Percentiles rank a stretch among this genome's conserved stretches.
Evolutionary conservation across 495 filamentous ascomycete species (phyloP).

Genomic region (Sabuloglossum arenarium): DNA sequence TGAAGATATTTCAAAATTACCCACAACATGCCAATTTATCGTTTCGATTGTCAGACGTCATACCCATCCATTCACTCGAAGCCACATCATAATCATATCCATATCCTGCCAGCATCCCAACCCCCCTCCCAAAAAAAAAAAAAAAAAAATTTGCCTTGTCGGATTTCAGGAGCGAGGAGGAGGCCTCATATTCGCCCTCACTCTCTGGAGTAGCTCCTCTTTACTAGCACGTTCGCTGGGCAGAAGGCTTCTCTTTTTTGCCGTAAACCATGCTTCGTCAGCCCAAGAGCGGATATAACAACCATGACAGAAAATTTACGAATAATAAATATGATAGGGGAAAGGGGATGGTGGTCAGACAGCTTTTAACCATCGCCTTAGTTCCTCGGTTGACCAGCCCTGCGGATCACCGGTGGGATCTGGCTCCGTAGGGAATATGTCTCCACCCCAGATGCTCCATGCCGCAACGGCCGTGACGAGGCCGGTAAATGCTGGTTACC

Average conservation of each 20-base stretch:
- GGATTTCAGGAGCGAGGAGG: conserved; percentile 10
- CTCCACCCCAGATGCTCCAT: conserved; percentile 67
- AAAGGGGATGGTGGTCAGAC: conserved; percentile 28
- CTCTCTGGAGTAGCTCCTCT: conserved; percentile 58
- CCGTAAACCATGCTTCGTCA: not conserved
- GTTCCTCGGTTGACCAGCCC: conserved; percentile 12
- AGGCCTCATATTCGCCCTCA: conserved; percentile 55
- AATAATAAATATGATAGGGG: not conserved
- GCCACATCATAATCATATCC: too few relatives aligned
- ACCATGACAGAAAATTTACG: conserved; percentile 1
- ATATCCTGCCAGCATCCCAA: too few relatives aligned
- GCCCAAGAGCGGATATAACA: not conserved
- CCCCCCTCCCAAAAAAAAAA: too few relatives aligned
- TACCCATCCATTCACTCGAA: too few relatives aligned
- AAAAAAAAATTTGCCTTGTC: too few relatives aligned
- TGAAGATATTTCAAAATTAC: too few relatives aligned
- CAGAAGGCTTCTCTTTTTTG: conserved; percentile 46
- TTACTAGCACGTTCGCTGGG: conserved; percentile 42
- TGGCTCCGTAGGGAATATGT: conserved; percentile 46
- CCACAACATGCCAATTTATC: too few relatives aligned
- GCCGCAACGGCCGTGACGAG: conserved; percentile 66
- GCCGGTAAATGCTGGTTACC: conserved; percentile 44
- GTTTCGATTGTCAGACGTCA: too few relatives aligned
- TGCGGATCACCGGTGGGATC: conserved; percentile 50
- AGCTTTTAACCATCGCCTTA: conserved; percentile 51